These are phyloP conservation scores for Cryphonectria japonica DNA, from an alignment of 2,329 filamentous ascomycete genomes.

Conservation along the genomic window DNA sequence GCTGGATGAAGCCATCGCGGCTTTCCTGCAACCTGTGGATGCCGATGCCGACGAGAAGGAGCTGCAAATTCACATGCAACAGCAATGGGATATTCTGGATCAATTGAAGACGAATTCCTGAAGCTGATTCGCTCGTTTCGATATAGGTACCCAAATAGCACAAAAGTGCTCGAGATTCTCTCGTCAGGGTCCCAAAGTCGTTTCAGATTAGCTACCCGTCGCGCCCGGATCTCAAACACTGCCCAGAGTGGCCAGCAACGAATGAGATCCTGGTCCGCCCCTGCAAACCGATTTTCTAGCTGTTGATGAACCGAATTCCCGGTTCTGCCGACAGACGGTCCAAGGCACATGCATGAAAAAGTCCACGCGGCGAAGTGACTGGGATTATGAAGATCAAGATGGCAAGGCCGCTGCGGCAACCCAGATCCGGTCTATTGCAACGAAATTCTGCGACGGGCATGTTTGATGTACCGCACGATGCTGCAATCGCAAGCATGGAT, in stretches of 20 bases:
- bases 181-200: conserved; percentile 9
- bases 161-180: conserved; percentile 13
- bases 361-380: not conserved
- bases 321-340: not conserved
- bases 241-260: not conserved
- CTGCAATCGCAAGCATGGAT: not conserved
- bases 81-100: conserved; percentile 46
- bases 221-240: conserved; percentile 11
- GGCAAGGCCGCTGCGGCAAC: not conserved
- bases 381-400: not conserved
- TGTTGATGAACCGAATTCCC: not conserved
- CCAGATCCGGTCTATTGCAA: conserved; percentile 1
- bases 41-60: conserved; percentile 41
- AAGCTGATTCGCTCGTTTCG: conserved; percentile 35
- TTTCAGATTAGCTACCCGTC: conserved; percentile 27
- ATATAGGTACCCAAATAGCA: conserved; percentile 29
- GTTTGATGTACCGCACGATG: conserved; percentile 15
- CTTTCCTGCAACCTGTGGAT: conserved; percentile 44
- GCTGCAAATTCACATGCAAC: conserved; percentile 41
- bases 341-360: conserved; percentile 1
- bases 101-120: conserved; percentile 30
- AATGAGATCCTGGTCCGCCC: not conserved
- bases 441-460: conserved; percentile 3
- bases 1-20: conserved; percentile 54
- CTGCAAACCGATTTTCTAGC: not conserved